Conservation (phyloP, 116 monocot genomes). For the Trichopus zeylanicus region DNA sequence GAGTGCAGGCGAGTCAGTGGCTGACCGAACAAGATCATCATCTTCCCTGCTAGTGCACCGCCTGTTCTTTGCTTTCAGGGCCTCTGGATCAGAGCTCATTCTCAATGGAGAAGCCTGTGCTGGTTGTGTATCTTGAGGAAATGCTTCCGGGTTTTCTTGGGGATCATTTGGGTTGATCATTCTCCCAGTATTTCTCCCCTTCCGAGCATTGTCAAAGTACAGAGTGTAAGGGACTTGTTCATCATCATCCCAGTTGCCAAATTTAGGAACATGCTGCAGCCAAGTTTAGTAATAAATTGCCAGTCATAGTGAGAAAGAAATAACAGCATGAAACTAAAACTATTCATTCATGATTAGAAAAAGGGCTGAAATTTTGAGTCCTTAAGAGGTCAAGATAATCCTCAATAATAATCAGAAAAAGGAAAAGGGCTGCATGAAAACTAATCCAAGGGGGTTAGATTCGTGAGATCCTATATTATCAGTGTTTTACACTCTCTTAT, state of each 20-base stretch:
- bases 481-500: no score
- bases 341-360: not conserved
- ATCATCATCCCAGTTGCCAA: slow-evolving; percentile 28
- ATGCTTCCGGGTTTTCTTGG: slow-evolving; percentile 18
- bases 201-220: slow-evolving; percentile 14
- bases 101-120: slow-evolving; percentile 9
- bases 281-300: not conserved
- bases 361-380: no score
- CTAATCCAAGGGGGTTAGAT: no score
- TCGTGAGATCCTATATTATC: no score
- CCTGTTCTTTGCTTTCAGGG: slow-evolving; percentile 13
- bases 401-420: no score
- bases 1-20: not conserved
- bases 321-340: not conserved
- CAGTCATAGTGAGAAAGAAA: not conserved
- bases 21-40: slow-evolving; percentile 1
- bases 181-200: slow-evolving; percentile 22
- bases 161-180: slow-evolving; percentile 28
- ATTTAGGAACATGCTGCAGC: slow-evolving; percentile 23
- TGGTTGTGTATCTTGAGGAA: slow-evolving; percentile 9
- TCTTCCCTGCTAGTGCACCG: slow-evolving; percentile 18
- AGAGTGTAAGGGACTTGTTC: slow-evolving; percentile 26
- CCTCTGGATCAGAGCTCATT: slow-evolving; percentile 4
- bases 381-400: no score
- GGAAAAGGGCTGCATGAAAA: no score